These are phyloP conservation scores for Coffea eugenioides DNA, from an alignment of 257 asterid genomes.

Conservation along the genomic window DNA sequence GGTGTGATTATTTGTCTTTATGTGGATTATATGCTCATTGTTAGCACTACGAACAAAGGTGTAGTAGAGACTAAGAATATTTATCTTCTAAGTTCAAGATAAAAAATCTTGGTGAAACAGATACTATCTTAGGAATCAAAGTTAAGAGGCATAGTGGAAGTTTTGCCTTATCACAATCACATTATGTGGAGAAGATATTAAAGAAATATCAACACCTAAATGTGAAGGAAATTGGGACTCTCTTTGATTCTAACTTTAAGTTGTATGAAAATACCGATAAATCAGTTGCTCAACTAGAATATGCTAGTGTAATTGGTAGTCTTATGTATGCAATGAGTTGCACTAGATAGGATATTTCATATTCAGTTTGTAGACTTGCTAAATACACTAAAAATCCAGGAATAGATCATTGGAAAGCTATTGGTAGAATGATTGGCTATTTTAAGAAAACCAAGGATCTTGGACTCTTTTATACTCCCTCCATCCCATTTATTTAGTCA, in stretches of 20 bases:
- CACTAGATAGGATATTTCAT: too few relatives aligned
- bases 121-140: too few relatives aligned
- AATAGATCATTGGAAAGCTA: background rate
- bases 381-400: background rate
- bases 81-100: background rate
- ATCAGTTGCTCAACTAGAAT: background rate
- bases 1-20: conserved; percentile 1
- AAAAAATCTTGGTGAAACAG: too few relatives aligned
- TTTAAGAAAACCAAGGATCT: too few relatives aligned
- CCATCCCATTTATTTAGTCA: too few relatives aligned
- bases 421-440: too few relatives aligned
- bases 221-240: too few relatives aligned
- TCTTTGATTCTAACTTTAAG: too few relatives aligned
- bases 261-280: background rate
- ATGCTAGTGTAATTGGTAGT: background rate
- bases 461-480: too few relatives aligned
- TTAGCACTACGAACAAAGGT: background rate
- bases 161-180: too few relatives aligned
- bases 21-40: background rate
- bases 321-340: background rate
- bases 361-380: background rate
- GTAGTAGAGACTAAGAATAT: conserved; percentile 1
- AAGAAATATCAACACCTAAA: too few relatives aligned
- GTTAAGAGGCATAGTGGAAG: background rate
- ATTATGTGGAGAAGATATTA: too few relatives aligned